Evolutionary conservation across 2,329 filamentous ascomycete species (phyloP).

Genomic region (Venturia effusa): DNA sequence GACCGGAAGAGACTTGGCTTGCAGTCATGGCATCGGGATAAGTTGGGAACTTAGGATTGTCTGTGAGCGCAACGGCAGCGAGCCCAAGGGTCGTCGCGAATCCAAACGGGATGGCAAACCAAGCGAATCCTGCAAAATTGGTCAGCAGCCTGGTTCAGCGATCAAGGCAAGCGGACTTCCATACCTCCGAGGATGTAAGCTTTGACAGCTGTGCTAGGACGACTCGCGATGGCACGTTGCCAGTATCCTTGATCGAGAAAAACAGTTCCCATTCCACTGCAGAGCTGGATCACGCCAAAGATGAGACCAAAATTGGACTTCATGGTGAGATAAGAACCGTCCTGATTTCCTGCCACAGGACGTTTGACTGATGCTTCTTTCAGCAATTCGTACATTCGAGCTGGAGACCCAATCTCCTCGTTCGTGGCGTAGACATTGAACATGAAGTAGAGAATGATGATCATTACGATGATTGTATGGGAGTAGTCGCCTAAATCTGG

Average conservation of each 20-base stretch:
- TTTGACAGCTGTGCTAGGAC: constrained; percentile 27
- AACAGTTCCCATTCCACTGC: constrained; percentile 21
- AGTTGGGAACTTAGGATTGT: constrained; percentile 33
- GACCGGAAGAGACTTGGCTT: constrained; percentile 19
- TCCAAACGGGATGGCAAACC: constrained; percentile 39
- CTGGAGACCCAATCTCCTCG: constrained; percentile 25
- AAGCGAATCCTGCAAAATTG: constrained; percentile 33
- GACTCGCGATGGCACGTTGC: constrained; percentile 33
- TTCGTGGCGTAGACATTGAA: constrained; percentile 31
- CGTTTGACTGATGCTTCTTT: constrained; percentile 27
- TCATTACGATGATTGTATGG: constrained; percentile 32
- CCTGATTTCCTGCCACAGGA: constrained; percentile 27
- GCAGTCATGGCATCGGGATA: constrained; percentile 23
- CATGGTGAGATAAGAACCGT: constrained; percentile 31
- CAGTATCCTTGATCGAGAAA: constrained; percentile 37
- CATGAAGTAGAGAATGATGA: constrained; percentile 34
- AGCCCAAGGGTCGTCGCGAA: constrained; percentile 37
- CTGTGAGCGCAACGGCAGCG: constrained; percentile 32
- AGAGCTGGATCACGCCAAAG: constrained; percentile 34
- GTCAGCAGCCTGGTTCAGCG: not conserved
- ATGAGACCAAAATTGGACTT: constrained; percentile 32
- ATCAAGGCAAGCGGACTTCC: not conserved
- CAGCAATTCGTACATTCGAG: constrained; percentile 29
- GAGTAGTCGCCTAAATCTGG: constrained; percentile 20
- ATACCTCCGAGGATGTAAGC: constrained; percentile 19